Evolutionary conservation across 441 rosid species (phyloP).

Genomic region (Biscutella laevigata): DNA sequence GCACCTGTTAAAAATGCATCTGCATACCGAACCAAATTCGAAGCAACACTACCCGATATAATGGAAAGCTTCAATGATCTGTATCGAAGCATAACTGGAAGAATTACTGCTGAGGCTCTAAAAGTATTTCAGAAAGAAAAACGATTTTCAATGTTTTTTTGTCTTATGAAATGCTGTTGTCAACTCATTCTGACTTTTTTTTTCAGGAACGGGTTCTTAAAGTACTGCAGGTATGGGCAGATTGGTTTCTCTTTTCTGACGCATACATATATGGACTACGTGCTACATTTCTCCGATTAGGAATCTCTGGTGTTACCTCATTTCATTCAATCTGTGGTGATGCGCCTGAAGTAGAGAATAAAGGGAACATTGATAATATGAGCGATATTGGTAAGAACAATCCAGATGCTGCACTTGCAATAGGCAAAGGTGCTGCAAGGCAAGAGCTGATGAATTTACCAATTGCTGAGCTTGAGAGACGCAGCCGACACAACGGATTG

Average conservation of each 20-base stretch:
- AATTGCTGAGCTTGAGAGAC: conserved; percentile 86
- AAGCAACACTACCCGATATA: conserved; percentile 82
- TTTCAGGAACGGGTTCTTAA: conserved; percentile 89
- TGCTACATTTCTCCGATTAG: conserved; percentile 86
- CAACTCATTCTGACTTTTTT: conserved; percentile 13
- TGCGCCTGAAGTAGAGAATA: conserved; percentile 74
- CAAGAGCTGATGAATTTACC: conserved; percentile 91
- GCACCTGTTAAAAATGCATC: conserved; percentile 99
- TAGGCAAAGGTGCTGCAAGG: conserved; percentile 91
- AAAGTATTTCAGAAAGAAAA: conserved; percentile 44
- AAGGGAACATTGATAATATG: conserved; percentile 36
- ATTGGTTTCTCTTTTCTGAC: conserved; percentile 99
- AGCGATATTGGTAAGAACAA: conserved; percentile 41
- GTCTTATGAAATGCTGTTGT: not conserved
- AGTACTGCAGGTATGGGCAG: conserved; percentile 99
- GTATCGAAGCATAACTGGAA: conserved; percentile 89
- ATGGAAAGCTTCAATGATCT: conserved; percentile 99
- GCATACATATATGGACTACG: conserved; percentile 94
- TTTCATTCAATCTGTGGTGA: conserved; percentile 91
- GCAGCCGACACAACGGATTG: conserved; percentile 95
- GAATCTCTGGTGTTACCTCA: conserved; percentile 74
- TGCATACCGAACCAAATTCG: conserved; percentile 97
- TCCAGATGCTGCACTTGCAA: conserved; percentile 93
- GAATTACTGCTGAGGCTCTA: conserved; percentile 98
- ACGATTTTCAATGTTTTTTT: not conserved